A percentile compares a stretch with the other conserved stretches of the same genome.
These are phyloP conservation scores for Suillus luteus DNA, from an alignment of 768 basidiomycete genomes.

Conservation along the genomic window DNA sequence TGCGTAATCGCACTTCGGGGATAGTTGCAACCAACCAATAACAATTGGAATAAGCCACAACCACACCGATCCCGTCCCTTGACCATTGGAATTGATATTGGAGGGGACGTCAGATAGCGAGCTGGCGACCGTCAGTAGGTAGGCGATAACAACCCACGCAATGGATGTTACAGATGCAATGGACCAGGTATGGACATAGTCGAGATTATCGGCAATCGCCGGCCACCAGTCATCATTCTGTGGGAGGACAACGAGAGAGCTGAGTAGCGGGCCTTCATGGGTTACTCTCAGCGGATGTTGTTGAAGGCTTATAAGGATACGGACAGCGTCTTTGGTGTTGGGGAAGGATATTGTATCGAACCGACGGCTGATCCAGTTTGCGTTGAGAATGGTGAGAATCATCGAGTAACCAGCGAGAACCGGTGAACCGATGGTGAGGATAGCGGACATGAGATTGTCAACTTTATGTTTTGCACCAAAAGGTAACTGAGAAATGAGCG, in stretches of 20 bases:
- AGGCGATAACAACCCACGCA: conserved; percentile 47
- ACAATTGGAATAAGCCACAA: conserved; percentile 46
- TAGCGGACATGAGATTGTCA: conserved; percentile 45
- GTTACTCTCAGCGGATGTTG: conserved; percentile 41
- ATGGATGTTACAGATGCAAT: conserved; percentile 42
- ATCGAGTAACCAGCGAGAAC: conserved; percentile 48
- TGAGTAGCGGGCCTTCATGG: conserved; percentile 30
- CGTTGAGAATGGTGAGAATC: conserved; percentile 46
- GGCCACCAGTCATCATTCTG: conserved; percentile 47
- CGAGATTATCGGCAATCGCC: conserved; percentile 33
- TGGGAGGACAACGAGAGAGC: conserved; percentile 44
- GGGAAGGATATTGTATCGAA: conserved; percentile 34
- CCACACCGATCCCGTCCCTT: conserved; percentile 44
- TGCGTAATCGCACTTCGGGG: conserved; percentile 40
- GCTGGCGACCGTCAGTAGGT: conserved; percentile 41
- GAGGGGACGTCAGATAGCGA: conserved; percentile 20
- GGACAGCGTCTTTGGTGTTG: conserved; percentile 27
- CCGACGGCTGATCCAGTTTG: conserved; percentile 41
- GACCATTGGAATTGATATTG: conserved; percentile 35
- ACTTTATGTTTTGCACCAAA: conserved; percentile 42
- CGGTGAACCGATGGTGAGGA: conserved; percentile 49
- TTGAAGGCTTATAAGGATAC: conserved; percentile 41
- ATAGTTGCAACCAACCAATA: conserved; percentile 42
- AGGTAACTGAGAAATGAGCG: conserved; percentile 51
- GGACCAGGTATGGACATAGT: conserved; percentile 44